Percentiles rank a stretch among this genome's conserved stretches.
Conservation (phyloP, 495 filamentous ascomycete species). For the Aspergillus asperescens region DNA sequence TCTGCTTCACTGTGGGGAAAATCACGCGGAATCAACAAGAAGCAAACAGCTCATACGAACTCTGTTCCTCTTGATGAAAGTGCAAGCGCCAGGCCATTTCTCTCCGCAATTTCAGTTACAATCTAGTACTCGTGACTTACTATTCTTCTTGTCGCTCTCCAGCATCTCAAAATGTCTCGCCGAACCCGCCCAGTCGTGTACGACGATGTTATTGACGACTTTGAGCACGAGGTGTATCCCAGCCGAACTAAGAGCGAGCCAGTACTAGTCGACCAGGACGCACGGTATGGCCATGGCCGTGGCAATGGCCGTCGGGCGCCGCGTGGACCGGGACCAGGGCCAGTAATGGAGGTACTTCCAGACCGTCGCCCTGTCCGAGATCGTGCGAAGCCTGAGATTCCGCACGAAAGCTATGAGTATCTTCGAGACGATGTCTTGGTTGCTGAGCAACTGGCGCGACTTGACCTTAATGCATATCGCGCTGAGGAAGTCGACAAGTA, state of each 20-base stretch:
- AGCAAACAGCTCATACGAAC: not conserved
- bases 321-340: constrained; percentile 11
- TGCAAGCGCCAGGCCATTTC: not conserved
- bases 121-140: not conserved
- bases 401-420: constrained; percentile 16
- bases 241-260: constrained; percentile 18
- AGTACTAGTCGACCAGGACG: constrained; percentile 21
- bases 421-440: not conserved
- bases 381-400: constrained; percentile 24
- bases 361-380: constrained; percentile 31
- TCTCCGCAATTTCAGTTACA: not conserved
- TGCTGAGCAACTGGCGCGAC: constrained; percentile 12
- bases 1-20: not conserved
- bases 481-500: not conserved
- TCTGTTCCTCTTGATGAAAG: not conserved
- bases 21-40: not conserved
- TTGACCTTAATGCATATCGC: constrained; percentile 21
- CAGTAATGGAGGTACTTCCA: constrained; percentile 23
- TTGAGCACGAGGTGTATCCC: constrained; percentile 21
- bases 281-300: constrained; percentile 19
- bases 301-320: constrained; percentile 22
- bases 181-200: constrained; percentile 28
- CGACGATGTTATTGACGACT: constrained; percentile 27
- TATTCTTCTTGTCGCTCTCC: not conserved
- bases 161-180: constrained; percentile 31